Evolutionary conservation across 176 grass and related monocot species (phyloP), one percentile per base, ranked within the genome.

Genomic region (Phoenix dactylifera): DNA sequence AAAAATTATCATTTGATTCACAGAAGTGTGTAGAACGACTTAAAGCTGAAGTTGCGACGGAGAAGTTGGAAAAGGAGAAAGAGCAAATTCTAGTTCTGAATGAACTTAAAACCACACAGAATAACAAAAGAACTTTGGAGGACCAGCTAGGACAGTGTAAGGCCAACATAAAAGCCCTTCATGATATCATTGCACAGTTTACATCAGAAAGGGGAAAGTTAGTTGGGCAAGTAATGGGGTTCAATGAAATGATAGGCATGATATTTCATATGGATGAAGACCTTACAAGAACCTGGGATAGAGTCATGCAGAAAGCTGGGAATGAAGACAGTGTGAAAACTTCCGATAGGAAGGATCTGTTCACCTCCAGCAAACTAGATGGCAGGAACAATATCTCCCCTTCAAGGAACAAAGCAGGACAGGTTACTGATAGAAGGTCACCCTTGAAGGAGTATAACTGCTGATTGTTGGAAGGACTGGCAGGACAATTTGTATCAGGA

Each of bases 361-460:
- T 4, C 24, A 30, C 10, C 64, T 59, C 62, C 26, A 72, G 73
- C 22, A 76, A 76, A 60, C 24, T 50, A 22, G 60, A 73, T 44
- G 19, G 3, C 26, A 74, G 9, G 59, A 76, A 24, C 49, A 55
- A 29, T 58, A 17, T 48, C 19, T 54, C 54, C 49, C 50, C 62
- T 18, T 14, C 54, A 57, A 85, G 52, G 60, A 85, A 82, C 29
- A 90, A 82, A 79, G 65, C 64, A 59, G 59, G 16, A 54, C 60
- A 58, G 18, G 67, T 58, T 32, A 23, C 26, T 18, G 82, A 76
- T 58, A 89, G 58, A 78, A 78, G 87, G 50, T 82, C 57, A 17
- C 87, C 82, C 39, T 55, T 86, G 17, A 85, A 86, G 72, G 87
- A 90, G 64, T 20, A 90, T 18, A 86, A 90, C 56, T 85, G 77